Evolutionary conservation across 2,329 filamentous ascomycete species (phyloP), one percentile per base, ranked within the genome.

Genomic region (Fusarium chlamydosporum): DNA sequence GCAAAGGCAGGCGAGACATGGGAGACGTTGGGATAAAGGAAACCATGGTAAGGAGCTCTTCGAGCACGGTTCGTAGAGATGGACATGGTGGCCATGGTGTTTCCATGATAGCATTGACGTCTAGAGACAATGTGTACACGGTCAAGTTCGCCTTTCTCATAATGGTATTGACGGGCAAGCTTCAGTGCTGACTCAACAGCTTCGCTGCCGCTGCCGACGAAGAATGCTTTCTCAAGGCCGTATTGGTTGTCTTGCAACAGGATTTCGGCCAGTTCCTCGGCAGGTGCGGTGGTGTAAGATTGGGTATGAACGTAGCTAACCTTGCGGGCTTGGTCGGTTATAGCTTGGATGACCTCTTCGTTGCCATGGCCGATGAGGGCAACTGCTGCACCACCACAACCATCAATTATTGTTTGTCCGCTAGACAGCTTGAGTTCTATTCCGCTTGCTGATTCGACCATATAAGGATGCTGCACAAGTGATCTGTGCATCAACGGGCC

Each of bases 121-220:
- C 61, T 57, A 2, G 61, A 63, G 2, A 63, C 3, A 2, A 63
- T 57, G 1, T 63, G 37, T 6, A 63, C 18, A 34, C 52, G 48
- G 0, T 50, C 59, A 0, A 43, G 11, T 6, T 57, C 43, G 1
- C 59, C 61, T 11, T 40, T 57, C 4, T 64, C 61, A 16, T 57
- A 64, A 34, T 78, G 82, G 53, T 84, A 85, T 61, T 86, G 84
- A 3, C 81, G 71, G 0, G 83, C 82, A 6, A 84, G 72, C 62
- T 86, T 86, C 41, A 86, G 57, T 0, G 81, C 80, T 0, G 83
- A 79, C 63, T 86, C 84, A 12, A 80, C 78, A 0, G 83, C 83
- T 48, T 78, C 77, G 31, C 74, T 75, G 4, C 75, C 71, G 26
- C 72, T 70, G 0, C 70, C 63, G 16, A 74, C 62, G 18, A 75